Percentiles rank a stretch among this genome's conserved stretches.
Evolutionary conservation across 164 flowering plant species (phyloP).

Genomic region (Piper betle): DNA sequence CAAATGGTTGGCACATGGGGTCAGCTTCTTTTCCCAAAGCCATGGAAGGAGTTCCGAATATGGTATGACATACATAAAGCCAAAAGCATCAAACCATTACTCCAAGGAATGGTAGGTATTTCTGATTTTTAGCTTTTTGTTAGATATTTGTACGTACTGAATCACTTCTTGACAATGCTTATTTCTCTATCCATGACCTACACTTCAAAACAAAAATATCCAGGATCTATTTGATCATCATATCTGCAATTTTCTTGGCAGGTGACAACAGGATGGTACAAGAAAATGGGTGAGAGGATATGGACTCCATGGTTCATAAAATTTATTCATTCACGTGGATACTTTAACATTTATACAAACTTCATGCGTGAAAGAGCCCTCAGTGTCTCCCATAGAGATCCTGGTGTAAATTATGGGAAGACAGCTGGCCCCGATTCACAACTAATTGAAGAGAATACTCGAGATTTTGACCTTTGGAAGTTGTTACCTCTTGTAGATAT

Average conservation of each 20-base stretch:
- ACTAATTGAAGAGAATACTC: constrained; percentile 38
- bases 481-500: constrained; percentile 41
- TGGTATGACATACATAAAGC: constrained; percentile 89
- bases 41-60: constrained; percentile 96
- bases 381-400: constrained; percentile 69
- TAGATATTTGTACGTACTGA: too few relatives aligned
- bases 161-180: too few relatives aligned
- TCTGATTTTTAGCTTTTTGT: not conserved
- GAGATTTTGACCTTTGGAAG: constrained; percentile 37
- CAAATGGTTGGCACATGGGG: constrained; percentile 99
- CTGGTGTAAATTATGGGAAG: constrained; percentile 94
- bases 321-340: constrained; percentile 70
- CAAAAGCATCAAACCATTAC: constrained; percentile 62
- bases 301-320: constrained; percentile 99
- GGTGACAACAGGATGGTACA: constrained; percentile 98
- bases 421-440: constrained; percentile 93
- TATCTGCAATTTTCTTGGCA: constrained; percentile 10
- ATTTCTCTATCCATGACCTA: too few relatives aligned
- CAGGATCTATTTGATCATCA: not conserved
- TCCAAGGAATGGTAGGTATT: constrained; percentile 88
- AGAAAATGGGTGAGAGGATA: constrained; percentile 81
- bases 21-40: constrained; percentile 92
- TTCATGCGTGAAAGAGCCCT: constrained; percentile 58
- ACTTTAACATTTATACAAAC: constrained; percentile 80
- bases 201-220: too few relatives aligned